Percentiles rank a stretch among this genome's conserved stretches.
Evolutionary conservation across 306 rosid species (phyloP).

Genomic region (Oxytropis ochrocephala): DNA sequence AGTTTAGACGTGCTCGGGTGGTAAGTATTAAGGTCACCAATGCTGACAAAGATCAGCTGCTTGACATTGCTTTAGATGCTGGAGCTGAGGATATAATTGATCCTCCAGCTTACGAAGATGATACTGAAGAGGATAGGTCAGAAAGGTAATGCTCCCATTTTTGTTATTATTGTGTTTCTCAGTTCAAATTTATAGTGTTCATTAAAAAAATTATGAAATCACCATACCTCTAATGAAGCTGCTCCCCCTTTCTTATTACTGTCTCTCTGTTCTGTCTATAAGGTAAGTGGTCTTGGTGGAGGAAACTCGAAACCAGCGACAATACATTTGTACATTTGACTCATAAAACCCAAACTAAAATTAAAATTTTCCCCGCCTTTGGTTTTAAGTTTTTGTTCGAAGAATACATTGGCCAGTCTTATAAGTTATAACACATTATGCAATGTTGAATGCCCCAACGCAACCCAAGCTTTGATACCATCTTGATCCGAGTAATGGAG

Average conservation of each 20-base stretch:
- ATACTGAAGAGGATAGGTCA: conserved; percentile 66
- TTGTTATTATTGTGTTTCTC: conserved; percentile 1
- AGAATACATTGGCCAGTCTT: not conserved
- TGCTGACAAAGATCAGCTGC: conserved; percentile 79
- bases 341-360: not conserved
- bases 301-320: not conserved
- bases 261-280: conserved; percentile 7
- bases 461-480: not conserved
- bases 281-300: not conserved
- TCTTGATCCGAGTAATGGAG: not conserved
- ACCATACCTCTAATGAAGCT: not conserved
- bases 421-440: not conserved
- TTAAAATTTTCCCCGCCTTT: not conserved
- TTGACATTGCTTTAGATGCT: conserved; percentile 65
- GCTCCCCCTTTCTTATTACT: not conserved
- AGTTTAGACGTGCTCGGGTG: conserved; percentile 75
- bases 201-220: not conserved
- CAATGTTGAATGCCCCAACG: not conserved
- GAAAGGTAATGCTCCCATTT: conserved; percentile 47
- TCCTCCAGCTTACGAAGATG: conserved; percentile 73
- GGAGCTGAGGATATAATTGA: conserved; percentile 96
- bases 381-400: not conserved
- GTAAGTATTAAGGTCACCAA: conserved; percentile 60
- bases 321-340: conserved; percentile 13
- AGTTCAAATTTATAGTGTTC: conserved; percentile 1